Conservation (phyloP, 2,329 filamentous ascomycete species). For the Coniochaeta hoffmannii region DNA sequence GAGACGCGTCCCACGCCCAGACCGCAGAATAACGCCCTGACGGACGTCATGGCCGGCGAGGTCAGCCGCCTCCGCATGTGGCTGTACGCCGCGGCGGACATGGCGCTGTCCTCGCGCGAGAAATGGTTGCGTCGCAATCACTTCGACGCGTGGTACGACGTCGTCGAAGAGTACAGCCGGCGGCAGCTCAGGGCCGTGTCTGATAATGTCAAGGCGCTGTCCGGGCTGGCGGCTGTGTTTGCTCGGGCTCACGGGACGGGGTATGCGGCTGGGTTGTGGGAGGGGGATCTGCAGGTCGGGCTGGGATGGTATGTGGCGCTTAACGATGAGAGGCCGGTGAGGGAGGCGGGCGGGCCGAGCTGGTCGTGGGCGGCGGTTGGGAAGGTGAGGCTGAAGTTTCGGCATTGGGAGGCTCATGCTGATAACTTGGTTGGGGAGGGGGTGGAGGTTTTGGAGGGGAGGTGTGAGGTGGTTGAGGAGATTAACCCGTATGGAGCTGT, state of each 20-base stretch:
- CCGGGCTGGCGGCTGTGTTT: constrained; percentile 11
- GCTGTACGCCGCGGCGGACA: not conserved
- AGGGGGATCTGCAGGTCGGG: constrained; percentile 10
- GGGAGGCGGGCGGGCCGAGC: constrained; percentile 1
- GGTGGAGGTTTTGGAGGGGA: not conserved
- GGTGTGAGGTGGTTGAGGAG: not conserved
- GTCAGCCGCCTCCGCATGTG: constrained; percentile 3
- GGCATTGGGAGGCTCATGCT: not conserved
- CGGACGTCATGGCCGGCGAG: not conserved
- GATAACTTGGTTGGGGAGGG: not conserved
- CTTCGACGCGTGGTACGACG: constrained; percentile 12
- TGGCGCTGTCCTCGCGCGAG: not conserved
- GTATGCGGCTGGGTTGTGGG: constrained; percentile 14
- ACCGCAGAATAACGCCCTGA: not conserved
- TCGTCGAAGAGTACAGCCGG: constrained; percentile 12
- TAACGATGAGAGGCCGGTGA: constrained; percentile 10
- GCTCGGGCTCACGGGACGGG: constrained; percentile 4
- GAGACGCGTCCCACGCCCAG: constrained; percentile 11
- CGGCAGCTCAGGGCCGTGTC: constrained; percentile 7
- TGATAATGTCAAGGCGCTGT: constrained; percentile 12
- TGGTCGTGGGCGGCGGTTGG: constrained; percentile 17
- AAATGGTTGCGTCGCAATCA: constrained; percentile 7
- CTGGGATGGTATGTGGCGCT: constrained; percentile 14
- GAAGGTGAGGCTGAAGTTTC: constrained; percentile 2
- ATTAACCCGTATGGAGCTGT: not conserved